Base-by-base conservation (phyloP, 495 filamentous ascomycete genomes). In the Tuber microsphaerosporum region DNA sequence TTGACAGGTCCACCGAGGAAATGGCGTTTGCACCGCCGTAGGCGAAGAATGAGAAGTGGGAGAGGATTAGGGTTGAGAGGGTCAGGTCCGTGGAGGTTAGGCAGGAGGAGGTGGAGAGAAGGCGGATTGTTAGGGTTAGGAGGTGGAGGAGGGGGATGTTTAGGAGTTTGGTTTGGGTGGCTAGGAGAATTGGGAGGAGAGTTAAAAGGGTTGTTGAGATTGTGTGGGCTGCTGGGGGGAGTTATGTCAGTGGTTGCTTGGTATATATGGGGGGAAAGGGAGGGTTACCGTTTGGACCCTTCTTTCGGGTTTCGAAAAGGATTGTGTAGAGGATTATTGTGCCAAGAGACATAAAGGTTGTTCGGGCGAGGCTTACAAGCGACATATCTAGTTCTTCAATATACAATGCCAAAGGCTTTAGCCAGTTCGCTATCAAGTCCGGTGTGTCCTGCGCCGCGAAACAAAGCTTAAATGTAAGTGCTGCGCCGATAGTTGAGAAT, bases 11-110 rank as follows among this genome's bases (percentile, higher is more conserved):
- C 71, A 97, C 89, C 20, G 91, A 93, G 34, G 93, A 95, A 71
- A 99, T 94, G 34, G 94, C 91, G 82, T 99, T 99, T 37, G 92
- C 91, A 75, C 93, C 93, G 42, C 94, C 96, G 79, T 92, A 88
- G n/a, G 92, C 91, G 81, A 98, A 99, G 86, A 97, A 98, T 68
- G 91, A 88, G 72, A 88, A 84, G 84, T 90, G 90, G 80, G 93
- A 92, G 76, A 91, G 86, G 22, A 94, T 86, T 8, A 93, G 81
- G 17, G 87, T 89, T 0, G 91, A 90, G 39, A 89, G 86, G 1
- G 87, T 90, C 14, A 91, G 82, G 77, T 93, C 90, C 45, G 86
- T 81, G 3, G 84, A 83, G 14, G 84, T 83, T 22, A 92, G 84
- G 41, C 84, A 69, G 26, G 88, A 83, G 4, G 80, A 80, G 56